These are phyloP conservation scores for Nigrospora oryzae DNA, from an alignment of 2,329 filamentous ascomycete species.

Conservation along the genomic window DNA sequence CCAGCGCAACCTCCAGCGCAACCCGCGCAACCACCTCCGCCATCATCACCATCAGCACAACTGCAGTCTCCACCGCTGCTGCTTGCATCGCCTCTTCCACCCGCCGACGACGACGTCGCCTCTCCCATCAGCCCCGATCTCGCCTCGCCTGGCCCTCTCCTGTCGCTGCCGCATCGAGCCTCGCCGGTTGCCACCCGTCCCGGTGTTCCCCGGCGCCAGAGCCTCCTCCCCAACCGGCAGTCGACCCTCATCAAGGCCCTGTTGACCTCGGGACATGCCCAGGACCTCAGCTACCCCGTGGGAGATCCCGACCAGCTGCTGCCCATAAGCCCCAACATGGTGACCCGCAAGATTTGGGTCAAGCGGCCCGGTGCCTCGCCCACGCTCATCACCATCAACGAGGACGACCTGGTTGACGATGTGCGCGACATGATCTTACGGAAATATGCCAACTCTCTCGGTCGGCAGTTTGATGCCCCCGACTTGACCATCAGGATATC, in stretches of 20 bases:
- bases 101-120: neutral
- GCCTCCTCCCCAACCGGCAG: constrained; percentile 34
- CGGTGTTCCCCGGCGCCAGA: constrained; percentile 29
- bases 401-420: constrained; percentile 91
- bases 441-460: constrained; percentile 91
- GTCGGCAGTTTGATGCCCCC: constrained; percentile 80
- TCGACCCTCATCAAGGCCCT: constrained; percentile 42
- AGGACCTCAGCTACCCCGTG: constrained; percentile 28
- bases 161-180: constrained; percentile 3
- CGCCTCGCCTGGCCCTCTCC: constrained; percentile 4
- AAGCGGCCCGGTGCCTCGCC: constrained; percentile 78
- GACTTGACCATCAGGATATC: constrained; percentile 75
- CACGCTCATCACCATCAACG: constrained; percentile 75
- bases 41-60: no score
- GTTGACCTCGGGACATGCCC: constrained; percentile 33
- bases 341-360: constrained; percentile 86
- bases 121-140: constrained; percentile 6
- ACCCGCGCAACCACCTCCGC: no score
- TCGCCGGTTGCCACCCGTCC: constrained; percentile 16
- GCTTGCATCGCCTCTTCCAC: neutral
- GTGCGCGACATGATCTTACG: constrained; percentile 84
- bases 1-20: neutral
- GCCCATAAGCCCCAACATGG: constrained; percentile 41
- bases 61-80: neutral
- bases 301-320: constrained; percentile 21